phyloP scores from a whole-genome alignment of 2,329 filamentous ascomycete species.

The Ambrosiella beaveri region DNA sequence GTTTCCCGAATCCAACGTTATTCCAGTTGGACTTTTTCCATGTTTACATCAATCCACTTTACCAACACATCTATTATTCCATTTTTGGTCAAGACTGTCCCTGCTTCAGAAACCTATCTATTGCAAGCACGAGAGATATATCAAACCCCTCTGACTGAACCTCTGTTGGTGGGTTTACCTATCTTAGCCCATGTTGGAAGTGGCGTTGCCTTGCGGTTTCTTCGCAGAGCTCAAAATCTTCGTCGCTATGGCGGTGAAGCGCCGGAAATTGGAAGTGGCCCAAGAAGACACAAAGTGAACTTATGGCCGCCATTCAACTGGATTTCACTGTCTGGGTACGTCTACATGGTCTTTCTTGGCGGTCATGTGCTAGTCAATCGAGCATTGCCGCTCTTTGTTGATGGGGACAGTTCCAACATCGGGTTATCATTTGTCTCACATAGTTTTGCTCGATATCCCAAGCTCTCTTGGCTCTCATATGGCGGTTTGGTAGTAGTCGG shows the following conservation, averaged over 20 bases:
- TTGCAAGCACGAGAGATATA: conserved; percentile 86
- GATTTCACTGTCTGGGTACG: conserved; percentile 57
- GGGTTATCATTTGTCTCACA: conserved; percentile 72
- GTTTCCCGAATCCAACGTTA: conserved; percentile 53
- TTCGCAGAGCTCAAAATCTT: conserved; percentile 55
- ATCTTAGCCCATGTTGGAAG: conserved; percentile 59
- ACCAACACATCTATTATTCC: conserved; percentile 71
- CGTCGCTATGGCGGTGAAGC: conserved; percentile 58
- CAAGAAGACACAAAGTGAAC: conserved; percentile 14
- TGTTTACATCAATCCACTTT: conserved; percentile 62
- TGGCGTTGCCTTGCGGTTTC: conserved; percentile 58
- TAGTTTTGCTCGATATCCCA: conserved; percentile 57
- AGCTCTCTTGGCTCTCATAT: conserved; percentile 53
- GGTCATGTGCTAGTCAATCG: conserved; percentile 65
- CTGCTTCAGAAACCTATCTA: conserved; percentile 66
- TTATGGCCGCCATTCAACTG: conserved; percentile 55
- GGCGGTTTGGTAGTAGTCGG: conserved; percentile 46
- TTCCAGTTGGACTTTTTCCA: conserved; percentile 67
- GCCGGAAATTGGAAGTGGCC: conserved; percentile 15
- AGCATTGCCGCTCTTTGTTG: conserved; percentile 52
- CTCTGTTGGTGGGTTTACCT: conserved; percentile 60
- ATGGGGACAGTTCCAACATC: conserved; percentile 75
- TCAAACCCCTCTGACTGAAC: conserved; percentile 66
- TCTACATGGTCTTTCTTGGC: conserved; percentile 44
- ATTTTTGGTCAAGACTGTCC: conserved; percentile 52